These are phyloP conservation scores for Garcia nutans DNA, from an alignment of 345 rosid species.

Conservation along the genomic window DNA sequence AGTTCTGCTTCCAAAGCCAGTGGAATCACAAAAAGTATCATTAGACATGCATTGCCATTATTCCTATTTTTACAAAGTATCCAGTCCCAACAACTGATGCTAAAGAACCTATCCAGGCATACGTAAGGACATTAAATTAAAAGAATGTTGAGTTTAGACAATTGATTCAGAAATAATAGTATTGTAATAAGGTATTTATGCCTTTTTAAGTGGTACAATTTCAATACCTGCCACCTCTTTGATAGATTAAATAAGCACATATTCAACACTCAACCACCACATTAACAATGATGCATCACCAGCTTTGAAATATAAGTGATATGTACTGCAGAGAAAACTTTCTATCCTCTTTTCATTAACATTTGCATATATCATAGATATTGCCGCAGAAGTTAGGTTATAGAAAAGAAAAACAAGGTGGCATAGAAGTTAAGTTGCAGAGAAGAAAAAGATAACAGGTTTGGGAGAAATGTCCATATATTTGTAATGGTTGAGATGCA, in stretches of 20 bases:
- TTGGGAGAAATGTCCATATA: not conserved
- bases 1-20: conserved; percentile 38
- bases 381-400: not conserved
- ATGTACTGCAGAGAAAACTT: conserved; percentile 7
- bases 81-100: not conserved
- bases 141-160: not conserved
- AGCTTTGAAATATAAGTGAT: conserved; percentile 16
- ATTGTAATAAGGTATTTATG: not conserved
- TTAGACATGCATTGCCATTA: conserved; percentile 8
- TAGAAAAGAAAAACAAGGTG: not conserved
- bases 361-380: not conserved
- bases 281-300: conserved; percentile 17
- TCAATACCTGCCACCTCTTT: conserved; percentile 16
- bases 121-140: not conserved
- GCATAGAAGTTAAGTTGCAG: not conserved
- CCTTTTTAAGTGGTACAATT: not conserved
- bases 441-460: not conserved
- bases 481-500: not conserved
- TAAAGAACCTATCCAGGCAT: not conserved
- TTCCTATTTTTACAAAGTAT: not conserved
- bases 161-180: conserved; percentile 4
- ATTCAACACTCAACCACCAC: conserved; percentile 26
- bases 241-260: conserved; percentile 14
- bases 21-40: conserved; percentile 14
- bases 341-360: not conserved